These are phyloP conservation scores for Trichoderma oligosporum DNA, from an alignment of 2,329 filamentous ascomycete species.

Conservation along the genomic window DNA sequence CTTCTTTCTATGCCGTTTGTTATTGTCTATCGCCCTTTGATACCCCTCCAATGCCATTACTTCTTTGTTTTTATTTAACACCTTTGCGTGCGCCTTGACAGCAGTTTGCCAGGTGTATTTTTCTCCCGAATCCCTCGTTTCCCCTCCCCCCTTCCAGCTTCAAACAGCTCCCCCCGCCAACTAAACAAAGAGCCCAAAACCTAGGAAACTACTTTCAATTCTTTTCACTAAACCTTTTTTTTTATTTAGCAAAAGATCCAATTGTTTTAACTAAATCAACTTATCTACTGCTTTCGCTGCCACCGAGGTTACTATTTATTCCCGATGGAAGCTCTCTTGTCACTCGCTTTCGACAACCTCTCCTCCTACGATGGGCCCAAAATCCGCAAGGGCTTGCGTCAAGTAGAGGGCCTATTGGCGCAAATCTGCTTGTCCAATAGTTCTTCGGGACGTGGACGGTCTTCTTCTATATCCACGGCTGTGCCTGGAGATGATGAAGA, in stretches of 20 bases:
- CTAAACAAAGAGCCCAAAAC: background rate
- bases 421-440: slow-evolving; percentile 78
- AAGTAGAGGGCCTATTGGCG: slow-evolving; percentile 89
- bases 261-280: background rate
- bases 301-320: background rate
- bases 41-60: slow-evolving; percentile 2
- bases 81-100: background rate
- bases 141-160: background rate
- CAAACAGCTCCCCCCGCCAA: background rate
- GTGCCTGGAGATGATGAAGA: slow-evolving; percentile 31
- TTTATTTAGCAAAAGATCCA: background rate
- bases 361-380: slow-evolving; percentile 87
- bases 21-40: background rate
- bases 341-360: slow-evolving; percentile 92
- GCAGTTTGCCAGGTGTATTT: background rate
- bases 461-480: slow-evolving; percentile 23
- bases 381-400: slow-evolving; percentile 87
- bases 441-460: slow-evolving; percentile 14
- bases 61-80: background rate
- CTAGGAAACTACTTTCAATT: background rate
- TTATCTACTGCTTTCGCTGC: background rate
- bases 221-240: background rate
- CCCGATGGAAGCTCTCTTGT: slow-evolving; percentile 83
- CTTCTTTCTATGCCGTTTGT: slow-evolving; percentile 2
- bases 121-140: background rate